Evolutionary conservation across 1,284 basidiomycete genomes (phyloP).

Genomic region (Moesziomyces parantarcticus): DNA sequence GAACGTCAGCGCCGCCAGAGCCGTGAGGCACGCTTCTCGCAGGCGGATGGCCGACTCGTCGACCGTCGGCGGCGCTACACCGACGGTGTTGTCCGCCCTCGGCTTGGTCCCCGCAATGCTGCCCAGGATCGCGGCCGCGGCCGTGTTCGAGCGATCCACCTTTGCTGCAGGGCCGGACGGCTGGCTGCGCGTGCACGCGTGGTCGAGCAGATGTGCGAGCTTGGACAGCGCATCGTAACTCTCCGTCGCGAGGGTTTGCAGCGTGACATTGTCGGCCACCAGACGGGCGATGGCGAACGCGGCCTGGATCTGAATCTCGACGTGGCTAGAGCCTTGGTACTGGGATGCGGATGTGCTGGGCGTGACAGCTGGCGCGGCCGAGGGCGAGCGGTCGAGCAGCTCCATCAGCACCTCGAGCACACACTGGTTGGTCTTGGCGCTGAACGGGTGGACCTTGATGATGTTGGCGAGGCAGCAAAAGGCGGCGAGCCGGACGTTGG

Average conservation of each 20-base stretch:
- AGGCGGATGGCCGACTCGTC: slow-evolving; percentile 54
- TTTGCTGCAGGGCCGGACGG: slow-evolving; percentile 10
- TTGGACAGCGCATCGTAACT: slow-evolving; percentile 44
- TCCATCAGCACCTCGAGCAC: slow-evolving; percentile 60
- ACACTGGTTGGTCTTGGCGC: slow-evolving; percentile 53
- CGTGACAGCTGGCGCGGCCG: slow-evolving; percentile 6
- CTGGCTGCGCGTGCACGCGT: slow-evolving; percentile 31
- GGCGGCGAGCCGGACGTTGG: slow-evolving; percentile 57
- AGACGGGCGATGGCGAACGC: slow-evolving; percentile 57
- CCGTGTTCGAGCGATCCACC: slow-evolving; percentile 4
- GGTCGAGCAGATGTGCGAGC: slow-evolving; percentile 41
- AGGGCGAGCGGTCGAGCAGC: slow-evolving; percentile 45
- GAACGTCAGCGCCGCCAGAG: slow-evolving; percentile 55
- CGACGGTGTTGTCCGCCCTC: slow-evolving; percentile 19
- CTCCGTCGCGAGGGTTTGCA: slow-evolving; percentile 53
- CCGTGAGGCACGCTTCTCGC: slow-evolving; percentile 54
- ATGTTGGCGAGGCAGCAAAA: slow-evolving; percentile 60
- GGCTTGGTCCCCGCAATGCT: slow-evolving; percentile 19
- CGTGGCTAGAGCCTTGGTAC: slow-evolving; percentile 21
- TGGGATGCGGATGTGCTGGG: slow-evolving; percentile 11
- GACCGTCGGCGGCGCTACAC: slow-evolving; percentile 28
- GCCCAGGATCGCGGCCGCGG: slow-evolving; percentile 11
- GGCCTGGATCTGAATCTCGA: slow-evolving; percentile 57
- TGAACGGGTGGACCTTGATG: slow-evolving; percentile 56
- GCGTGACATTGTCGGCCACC: slow-evolving; percentile 49